These are phyloP conservation scores for Penicillium daleae DNA, from an alignment of 495 filamentous ascomycete species.

Conservation along the genomic window DNA sequence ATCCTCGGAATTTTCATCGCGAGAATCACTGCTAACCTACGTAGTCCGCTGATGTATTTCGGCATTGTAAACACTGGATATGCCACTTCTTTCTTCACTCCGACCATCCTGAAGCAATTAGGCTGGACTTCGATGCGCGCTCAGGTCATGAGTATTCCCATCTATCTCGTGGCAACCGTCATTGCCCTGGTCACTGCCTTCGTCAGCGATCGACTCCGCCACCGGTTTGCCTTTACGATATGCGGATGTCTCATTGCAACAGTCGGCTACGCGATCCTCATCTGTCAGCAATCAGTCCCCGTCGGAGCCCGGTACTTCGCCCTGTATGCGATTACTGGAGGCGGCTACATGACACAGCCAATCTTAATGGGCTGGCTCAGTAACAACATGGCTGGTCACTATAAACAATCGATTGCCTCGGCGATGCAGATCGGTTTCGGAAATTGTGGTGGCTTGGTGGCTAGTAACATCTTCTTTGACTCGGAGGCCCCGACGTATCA, in stretches of 20 bases:
- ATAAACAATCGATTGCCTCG: constrained; percentile 57
- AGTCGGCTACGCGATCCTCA: constrained; percentile 53
- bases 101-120: constrained; percentile 59
- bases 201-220: constrained; percentile 50
- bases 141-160: constrained; percentile 59
- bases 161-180: constrained; percentile 56
- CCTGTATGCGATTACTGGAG: constrained; percentile 50
- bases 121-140: constrained; percentile 55
- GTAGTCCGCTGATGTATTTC: constrained; percentile 52
- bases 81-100: constrained; percentile 56
- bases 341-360: constrained; percentile 51
- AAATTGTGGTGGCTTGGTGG: constrained; percentile 57
- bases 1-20: neutral
- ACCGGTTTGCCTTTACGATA: constrained; percentile 57
- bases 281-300: constrained; percentile 42
- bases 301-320: constrained; percentile 53
- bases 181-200: constrained; percentile 49
- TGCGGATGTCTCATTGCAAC: constrained; percentile 50
- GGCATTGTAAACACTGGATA: constrained; percentile 56
- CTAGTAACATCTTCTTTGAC: constrained; percentile 55
- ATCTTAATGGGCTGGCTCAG: constrained; percentile 56
- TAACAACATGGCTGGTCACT: constrained; percentile 60
- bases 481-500: constrained; percentile 52
- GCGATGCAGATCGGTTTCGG: constrained; percentile 58
- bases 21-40: neutral